Percentiles rank a stretch among this genome's conserved stretches.
Conservation (phyloP, 345 rosid genomes). For the Draba incana region DNA sequence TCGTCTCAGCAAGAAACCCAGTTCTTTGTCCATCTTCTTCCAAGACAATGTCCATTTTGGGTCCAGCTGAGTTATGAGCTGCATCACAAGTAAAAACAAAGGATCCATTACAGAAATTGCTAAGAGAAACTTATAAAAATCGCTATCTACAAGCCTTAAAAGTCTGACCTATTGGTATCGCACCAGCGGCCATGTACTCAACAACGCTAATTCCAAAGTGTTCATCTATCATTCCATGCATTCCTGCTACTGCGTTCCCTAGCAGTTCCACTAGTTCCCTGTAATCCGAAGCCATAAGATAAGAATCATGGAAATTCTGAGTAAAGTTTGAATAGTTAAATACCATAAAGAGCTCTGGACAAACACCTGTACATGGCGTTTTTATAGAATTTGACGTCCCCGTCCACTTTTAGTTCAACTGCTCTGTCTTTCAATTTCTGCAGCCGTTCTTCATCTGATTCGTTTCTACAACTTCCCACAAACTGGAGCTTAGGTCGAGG, state of each 20-base stretch:
- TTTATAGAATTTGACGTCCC: conserved; percentile 72
- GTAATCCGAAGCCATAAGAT: conserved; percentile 29
- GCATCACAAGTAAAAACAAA: conserved; percentile 28
- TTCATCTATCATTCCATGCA: conserved; percentile 88
- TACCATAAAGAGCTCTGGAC: conserved; percentile 10
- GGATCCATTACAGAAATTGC: not conserved
- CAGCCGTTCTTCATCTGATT: conserved; percentile 79
- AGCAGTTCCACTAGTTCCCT: conserved; percentile 77
- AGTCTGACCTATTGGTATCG: conserved; percentile 81
- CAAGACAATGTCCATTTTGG: conserved; percentile 89
- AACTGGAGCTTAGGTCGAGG: conserved; percentile 85
- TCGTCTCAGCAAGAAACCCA: conserved; percentile 78
- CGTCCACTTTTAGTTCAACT: conserved; percentile 58
- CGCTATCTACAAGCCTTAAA: not conserved
- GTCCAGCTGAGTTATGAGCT: conserved; percentile 97
- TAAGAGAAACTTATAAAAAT: not conserved
- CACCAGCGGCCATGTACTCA: conserved; percentile 95
- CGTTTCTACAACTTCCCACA: conserved; percentile 94
- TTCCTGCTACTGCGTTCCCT: conserved; percentile 77
- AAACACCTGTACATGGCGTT: conserved; percentile 76
- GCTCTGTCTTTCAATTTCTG: conserved; percentile 76
- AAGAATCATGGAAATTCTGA: conserved; percentile 19
- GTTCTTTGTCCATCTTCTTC: conserved; percentile 85
- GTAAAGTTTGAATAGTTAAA: not conserved
- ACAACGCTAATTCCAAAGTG: conserved; percentile 92